These are phyloP conservation scores for Zizania palustris DNA, from an alignment of 202 grass and related monocot genomes.

Conservation along the genomic window DNA sequence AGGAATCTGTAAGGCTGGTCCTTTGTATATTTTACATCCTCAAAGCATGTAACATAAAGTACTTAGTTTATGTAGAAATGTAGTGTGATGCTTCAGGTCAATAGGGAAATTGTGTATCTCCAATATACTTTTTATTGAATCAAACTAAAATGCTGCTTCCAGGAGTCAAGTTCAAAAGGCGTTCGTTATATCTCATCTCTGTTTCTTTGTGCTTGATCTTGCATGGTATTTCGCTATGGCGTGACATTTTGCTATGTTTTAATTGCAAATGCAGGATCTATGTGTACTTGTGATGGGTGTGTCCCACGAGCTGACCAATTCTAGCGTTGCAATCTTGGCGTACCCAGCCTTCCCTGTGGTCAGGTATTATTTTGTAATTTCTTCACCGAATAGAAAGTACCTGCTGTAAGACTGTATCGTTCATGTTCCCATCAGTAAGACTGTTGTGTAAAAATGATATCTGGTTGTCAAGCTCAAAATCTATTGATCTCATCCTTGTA, in stretches of 20 bases:
- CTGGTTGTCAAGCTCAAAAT: neutral
- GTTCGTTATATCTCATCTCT: neutral
- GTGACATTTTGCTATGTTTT: neutral
- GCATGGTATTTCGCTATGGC: neutral
- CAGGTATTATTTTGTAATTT: neutral
- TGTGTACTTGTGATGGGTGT: neutral
- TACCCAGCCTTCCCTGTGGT: neutral
- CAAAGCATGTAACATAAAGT: neutral
- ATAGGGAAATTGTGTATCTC: neutral
- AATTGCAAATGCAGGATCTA: neutral
- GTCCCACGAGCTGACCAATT: neutral
- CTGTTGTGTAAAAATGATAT: neutral
- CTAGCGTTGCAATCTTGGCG: neutral
- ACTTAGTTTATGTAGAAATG: neutral
- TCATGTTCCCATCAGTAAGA: too few species aligned
- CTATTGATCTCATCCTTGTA: slow-evolving; percentile 14
- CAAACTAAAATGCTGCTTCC: neutral
- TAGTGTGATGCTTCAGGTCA: neutral
- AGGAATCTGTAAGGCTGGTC: neutral
- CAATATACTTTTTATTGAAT: neutral
- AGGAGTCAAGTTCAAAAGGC: neutral
- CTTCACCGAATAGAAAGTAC: neutral
- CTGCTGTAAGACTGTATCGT: neutral
- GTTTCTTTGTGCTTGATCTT: neutral
- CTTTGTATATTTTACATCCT: neutral